phyloP scores from a whole-genome alignment of 768 basidiomycete species.

The Gymnopilus dilepis region DNA sequence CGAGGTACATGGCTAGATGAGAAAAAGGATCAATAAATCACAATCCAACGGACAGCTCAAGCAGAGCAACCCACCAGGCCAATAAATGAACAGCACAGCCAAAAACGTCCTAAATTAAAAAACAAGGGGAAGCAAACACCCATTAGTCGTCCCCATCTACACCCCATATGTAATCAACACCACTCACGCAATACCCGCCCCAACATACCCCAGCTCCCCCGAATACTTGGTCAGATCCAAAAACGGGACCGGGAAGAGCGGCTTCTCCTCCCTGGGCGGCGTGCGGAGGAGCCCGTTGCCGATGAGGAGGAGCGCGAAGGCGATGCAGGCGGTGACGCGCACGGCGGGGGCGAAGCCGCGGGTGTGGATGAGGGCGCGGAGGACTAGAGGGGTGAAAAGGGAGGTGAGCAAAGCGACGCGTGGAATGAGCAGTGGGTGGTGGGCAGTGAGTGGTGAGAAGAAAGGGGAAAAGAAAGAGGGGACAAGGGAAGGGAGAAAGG shows the following conservation, averaged over 20 bases:
- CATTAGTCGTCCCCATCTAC: too few relatives aligned
- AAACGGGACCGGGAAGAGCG: constrained; percentile 27
- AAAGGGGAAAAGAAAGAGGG: constrained; percentile 30
- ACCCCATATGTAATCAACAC: not conserved
- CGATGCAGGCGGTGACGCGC: constrained; percentile 35
- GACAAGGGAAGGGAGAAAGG: not conserved
- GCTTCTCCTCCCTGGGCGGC: constrained; percentile 26
- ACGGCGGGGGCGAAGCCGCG: constrained; percentile 36
- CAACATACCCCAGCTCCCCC: constrained; percentile 35
- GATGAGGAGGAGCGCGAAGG: constrained; percentile 28
- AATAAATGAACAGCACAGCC: constrained; percentile 29
- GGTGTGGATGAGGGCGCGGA: constrained; percentile 26
- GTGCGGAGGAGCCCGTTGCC: constrained; percentile 35
- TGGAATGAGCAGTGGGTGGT: too few relatives aligned
- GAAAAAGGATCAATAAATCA: too few relatives aligned
- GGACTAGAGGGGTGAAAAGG: not conserved
- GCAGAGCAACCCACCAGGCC: constrained; percentile 42
- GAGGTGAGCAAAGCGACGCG: too few relatives aligned
- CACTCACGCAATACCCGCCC: constrained; percentile 33
- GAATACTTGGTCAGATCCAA: constrained; percentile 38
- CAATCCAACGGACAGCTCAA: not conserved
- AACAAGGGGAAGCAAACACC: constrained; percentile 15
- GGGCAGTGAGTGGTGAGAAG: not conserved
- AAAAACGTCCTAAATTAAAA: constrained; percentile 22
- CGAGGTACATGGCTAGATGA: constrained; percentile 60